Base-by-base conservation (phyloP, 768 basidiomycete genomes). In the Pleurotus giganteus region DNA sequence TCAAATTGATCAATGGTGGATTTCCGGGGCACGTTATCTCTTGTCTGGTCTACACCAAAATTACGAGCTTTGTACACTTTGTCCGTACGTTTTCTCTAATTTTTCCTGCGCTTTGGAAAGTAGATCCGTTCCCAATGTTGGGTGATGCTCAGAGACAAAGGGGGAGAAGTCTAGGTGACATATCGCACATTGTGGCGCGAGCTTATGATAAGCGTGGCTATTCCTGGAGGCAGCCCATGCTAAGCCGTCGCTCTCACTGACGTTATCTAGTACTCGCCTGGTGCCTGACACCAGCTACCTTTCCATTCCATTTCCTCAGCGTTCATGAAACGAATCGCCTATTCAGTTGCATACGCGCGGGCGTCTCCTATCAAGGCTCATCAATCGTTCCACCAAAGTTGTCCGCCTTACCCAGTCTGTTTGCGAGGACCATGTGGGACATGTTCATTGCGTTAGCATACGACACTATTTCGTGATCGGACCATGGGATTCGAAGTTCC, bases 1-100 rank as follows among this genome's bases (percentile, higher is more conserved):
- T 85, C 84, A 26, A 86, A 82, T 67, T 86, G 66, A 70, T 55
- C 58, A 58, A 53, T 36, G 24, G 52, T 26, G 57, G 36, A 55
- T 37, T 63, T 44, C 51, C 51, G 24, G 39, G 21, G 0, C 21
- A 17, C 28, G 32, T 39, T 34, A 41, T 34, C 43, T 54, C 39
- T 36, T 56, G 31, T 12, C 26, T 19, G 17, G 12, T 50, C 15
- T 9, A 50, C 8, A 17, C 28, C 32, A 50, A 50, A 37, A 32
- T 31, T 24, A 43, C 39, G 24, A 28, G 23, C 37, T 31, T n/a
- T 27, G n/a, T 27, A 42, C 24, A 13, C 23, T 53, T 17, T 36
- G 31, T 42, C 27, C 52, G 42, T 51, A 53, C 39, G 52, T 43
- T 37, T 43, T 44, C 17, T n/a, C n/a, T 44, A 44, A 53, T 53